Evolutionary conservation across 805 yeast species (phyloP), one percentile per base, ranked within the genome.

Genomic region (Candida railenensis): DNA sequence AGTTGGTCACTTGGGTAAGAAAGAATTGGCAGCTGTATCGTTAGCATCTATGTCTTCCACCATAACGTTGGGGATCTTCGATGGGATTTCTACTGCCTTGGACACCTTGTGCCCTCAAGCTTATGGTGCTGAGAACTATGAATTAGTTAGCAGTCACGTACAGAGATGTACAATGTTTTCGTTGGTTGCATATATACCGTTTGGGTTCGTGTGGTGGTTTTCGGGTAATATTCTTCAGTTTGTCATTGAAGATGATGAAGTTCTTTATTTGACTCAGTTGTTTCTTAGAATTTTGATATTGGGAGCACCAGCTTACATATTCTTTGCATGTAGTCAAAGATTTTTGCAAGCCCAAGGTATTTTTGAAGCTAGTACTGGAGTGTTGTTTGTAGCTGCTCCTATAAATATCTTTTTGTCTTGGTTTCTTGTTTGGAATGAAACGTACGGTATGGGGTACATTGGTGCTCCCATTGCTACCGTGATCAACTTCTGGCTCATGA

Each of bases 71-170:
- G 77, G 75, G 8, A 51, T 72, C 1, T 72, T 72, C 48, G 77
- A 73, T 52, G 77, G 77, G 15, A 68, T 69, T n/a, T 73, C 77
- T 0, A 73, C 77, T 4, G 69, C 77, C 0, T 56, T 73, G 22
- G 77, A 73, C 45, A 72, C 77, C 3, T 51, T 72, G 33, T 71
- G 77, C 48, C 77, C 77, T 1, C 77, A 71, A 49, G 75, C 76
- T 2, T 73, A 65, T 48, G 77, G 77, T 2, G 76, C 77, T 1
- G 67, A 69, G 2, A 67, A 69, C 48, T 69, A 54, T 40, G 69
- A 67, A 48, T 47, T 65, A 45, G 73, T 73, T 41, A 59, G 69
- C 22, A 50, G 57, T 2, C 65, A 63, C 43, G 75, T 72, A 14
- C 77, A 73, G 49, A 54, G 76, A 43, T 66, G 74, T 51, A 55